Conservation (phyloP, 441 rosid species). For the Francoa sonchifolia region DNA sequence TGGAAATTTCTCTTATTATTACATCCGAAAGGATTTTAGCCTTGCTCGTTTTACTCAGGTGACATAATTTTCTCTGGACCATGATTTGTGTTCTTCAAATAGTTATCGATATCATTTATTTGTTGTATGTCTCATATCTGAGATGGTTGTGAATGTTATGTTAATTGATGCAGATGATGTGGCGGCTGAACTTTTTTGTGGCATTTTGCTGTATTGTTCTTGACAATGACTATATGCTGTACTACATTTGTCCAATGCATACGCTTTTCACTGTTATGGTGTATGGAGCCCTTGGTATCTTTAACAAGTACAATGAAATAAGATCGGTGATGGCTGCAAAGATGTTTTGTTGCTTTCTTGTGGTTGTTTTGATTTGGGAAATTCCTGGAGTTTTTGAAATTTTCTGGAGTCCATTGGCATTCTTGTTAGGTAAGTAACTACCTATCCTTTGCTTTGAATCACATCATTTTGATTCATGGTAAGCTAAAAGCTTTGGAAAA, state of each 20-base stretch:
- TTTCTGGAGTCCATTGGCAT: slow-evolving; percentile 75
- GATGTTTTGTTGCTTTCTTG: slow-evolving; percentile 73
- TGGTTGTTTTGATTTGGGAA: slow-evolving; percentile 91
- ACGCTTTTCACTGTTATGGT: slow-evolving; percentile 94
- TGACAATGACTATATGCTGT: slow-evolving; percentile 85
- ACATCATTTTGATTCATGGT: no score
- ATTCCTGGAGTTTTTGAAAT: slow-evolving; percentile 82
- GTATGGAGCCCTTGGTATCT: slow-evolving; percentile 88
- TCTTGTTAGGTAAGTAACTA: slow-evolving; percentile 62
- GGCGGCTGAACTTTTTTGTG: slow-evolving; percentile 95
- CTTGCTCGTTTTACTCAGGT: slow-evolving; percentile 90
- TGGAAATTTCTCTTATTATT: slow-evolving; percentile 96
- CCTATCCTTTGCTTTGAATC: slow-evolving; percentile 26
- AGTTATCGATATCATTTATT: no score
- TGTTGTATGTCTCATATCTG: no score
- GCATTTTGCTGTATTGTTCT: slow-evolving; percentile 80
- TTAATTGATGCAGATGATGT: slow-evolving; percentile 99
- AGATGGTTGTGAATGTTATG: no score
- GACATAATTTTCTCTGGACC: no score
- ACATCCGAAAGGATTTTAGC: slow-evolving; percentile 88
- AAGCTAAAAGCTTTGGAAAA: no score
- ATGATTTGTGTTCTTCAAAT: no score
- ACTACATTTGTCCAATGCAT: slow-evolving; percentile 99
- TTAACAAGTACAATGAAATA: slow-evolving; percentile 76
- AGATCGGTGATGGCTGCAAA: slow-evolving; percentile 78